These are phyloP conservation scores for Lipomyces sp. DNA, from an alignment of 805 yeast species.

Conservation along the genomic window DNA sequence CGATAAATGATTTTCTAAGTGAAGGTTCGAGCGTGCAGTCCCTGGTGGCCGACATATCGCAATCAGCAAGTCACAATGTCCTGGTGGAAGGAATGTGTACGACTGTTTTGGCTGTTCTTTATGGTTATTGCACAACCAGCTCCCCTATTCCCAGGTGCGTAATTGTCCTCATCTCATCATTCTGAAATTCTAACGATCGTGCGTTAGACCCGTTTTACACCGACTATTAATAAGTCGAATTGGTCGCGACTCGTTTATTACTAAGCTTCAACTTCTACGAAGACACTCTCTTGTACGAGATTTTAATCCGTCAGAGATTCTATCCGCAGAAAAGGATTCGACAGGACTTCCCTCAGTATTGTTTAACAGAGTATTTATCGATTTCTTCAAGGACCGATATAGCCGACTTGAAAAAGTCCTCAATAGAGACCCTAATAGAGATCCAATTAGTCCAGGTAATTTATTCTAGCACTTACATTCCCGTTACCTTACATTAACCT, in stretches of 20 bases:
- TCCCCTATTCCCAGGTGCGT: constrained; percentile 54
- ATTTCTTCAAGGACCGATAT: constrained; percentile 69
- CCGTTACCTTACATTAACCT: background rate
- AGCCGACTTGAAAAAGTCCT: constrained; percentile 70
- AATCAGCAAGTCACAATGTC: constrained; percentile 52
- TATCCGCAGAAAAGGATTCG: constrained; percentile 64
- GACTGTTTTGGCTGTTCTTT: constrained; percentile 72
- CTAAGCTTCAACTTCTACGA: constrained; percentile 73
- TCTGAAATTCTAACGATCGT: constrained; percentile 48
- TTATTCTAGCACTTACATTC: constrained; percentile 15
- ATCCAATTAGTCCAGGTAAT: constrained; percentile 54
- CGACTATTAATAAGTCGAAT: constrained; percentile 68
- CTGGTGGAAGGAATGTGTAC: constrained; percentile 75
- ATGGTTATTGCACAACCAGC: constrained; percentile 68
- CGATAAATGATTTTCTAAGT: constrained; percentile 73
- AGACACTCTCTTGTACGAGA: constrained; percentile 60
- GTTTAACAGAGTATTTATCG: constrained; percentile 67
- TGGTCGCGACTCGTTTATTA: constrained; percentile 78
- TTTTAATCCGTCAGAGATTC: constrained; percentile 57
- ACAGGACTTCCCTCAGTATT: constrained; percentile 88
- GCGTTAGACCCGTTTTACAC: constrained; percentile 62
- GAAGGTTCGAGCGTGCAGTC: constrained; percentile 71
- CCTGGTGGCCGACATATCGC: constrained; percentile 65
- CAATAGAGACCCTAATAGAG: constrained; percentile 72
- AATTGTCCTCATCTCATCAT: background rate